Evolutionary conservation across 179 eudicot species (phyloP), one percentile per base, ranked within the genome.

Genomic region (Silene coronaria): DNA sequence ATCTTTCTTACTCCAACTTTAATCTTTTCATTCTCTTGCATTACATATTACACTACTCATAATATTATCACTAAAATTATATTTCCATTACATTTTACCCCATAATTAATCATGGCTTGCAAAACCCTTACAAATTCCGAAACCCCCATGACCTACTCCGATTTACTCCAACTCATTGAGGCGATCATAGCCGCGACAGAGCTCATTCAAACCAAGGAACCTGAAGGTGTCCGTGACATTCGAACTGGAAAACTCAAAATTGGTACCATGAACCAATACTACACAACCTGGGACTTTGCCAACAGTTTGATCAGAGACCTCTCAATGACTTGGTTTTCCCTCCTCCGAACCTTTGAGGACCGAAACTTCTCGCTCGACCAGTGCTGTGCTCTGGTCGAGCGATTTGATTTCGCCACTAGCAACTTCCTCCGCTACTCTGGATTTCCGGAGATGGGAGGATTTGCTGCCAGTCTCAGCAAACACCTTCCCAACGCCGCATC

Each of bases 391-490:
- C 27, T 67, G 28, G 71, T 67, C 30, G 71, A 38, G 53, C 55
- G 71, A 3, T 67, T 67, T 12, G 71, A 67, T 14, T 67, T 17
- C 10, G 71, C 71, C 3, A 67, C 71, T 1, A 67, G 71, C 9
- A 67, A 67, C 71, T 67, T 67, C 48, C 71, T 67, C 14, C 28
- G 71, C 17, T 67, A 67, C 30, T 42, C 71, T 2, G 71, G 71
- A 2, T 67, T 67, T 26, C 71, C 71, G 4, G 71, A 67, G 30
- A 67, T 67, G 71, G 71, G 71, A 8, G 71, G 55, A 1, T 67
- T 67, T 5, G 53, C 71, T 0, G 53, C 71, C 0, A 22, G 12
- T 21, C 21, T 67, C 8, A 22, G 71, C 71, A 68, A 22, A 2
- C 57, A 19, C 0, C 19, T 68, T 7, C 72, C 72, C 19, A 42